Evolutionary conservation across 2,329 filamentous ascomycete species (phyloP).

Genomic region (Penicillium decumbens): DNA sequence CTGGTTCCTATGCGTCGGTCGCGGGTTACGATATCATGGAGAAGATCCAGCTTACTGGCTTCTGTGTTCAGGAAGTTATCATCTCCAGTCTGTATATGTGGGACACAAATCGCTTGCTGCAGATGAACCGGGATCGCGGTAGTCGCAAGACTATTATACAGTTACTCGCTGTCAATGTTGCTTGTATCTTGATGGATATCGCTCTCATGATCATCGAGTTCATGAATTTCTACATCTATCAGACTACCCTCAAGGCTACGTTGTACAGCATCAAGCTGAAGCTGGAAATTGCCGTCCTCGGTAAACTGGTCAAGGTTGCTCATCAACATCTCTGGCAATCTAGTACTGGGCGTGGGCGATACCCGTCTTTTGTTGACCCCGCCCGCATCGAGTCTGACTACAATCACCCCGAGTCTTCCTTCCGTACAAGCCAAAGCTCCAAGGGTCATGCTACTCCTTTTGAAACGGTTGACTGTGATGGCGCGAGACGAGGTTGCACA

Average conservation of each 20-base stretch:
- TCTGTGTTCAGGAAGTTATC: slow-evolving; percentile 43
- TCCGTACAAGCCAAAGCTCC: slow-evolving; percentile 10
- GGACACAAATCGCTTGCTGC: slow-evolving; percentile 43
- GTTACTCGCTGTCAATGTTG: slow-evolving; percentile 52
- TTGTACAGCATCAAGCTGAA: slow-evolving; percentile 41
- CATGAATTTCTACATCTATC: slow-evolving; percentile 38
- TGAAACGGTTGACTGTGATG: slow-evolving; percentile 12
- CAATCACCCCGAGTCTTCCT: slow-evolving; percentile 10
- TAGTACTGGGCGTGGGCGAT: slow-evolving; percentile 8
- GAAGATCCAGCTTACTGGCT: slow-evolving; percentile 38
- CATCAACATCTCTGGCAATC: slow-evolving; percentile 26
- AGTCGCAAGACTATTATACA: slow-evolving; percentile 42
- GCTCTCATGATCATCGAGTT: slow-evolving; percentile 40
- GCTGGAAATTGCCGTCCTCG: slow-evolving; percentile 52
- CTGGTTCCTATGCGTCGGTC: slow-evolving; percentile 12
- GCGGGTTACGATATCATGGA: slow-evolving; percentile 30
- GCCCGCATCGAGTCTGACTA: slow-evolving; percentile 15
- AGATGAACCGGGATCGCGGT: slow-evolving; percentile 21
- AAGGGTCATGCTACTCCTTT: slow-evolving; percentile 15
- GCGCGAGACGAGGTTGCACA: background rate
- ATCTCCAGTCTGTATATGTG: slow-evolving; percentile 49
- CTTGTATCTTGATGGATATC: slow-evolving; percentile 47
- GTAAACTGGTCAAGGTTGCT: slow-evolving; percentile 39
- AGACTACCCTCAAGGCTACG: slow-evolving; percentile 38
- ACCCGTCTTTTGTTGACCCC: slow-evolving; percentile 23